Base-by-base conservation (phyloP, 345 rosid species). In the Populus euphratica region DNA sequence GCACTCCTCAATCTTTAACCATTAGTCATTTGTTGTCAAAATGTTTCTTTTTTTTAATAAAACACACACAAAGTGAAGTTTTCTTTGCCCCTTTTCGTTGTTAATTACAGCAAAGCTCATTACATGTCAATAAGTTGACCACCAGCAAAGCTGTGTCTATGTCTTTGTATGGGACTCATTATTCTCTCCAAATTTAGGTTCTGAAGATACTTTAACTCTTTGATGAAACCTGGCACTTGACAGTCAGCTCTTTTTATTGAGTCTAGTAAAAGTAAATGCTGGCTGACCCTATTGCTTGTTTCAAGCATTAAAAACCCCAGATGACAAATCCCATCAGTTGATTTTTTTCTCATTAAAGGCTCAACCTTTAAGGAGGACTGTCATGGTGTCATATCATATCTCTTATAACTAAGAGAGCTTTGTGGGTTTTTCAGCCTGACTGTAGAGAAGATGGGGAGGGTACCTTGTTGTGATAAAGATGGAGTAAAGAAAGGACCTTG, bases 401-500 rank as follows among this genome's bases (percentile, higher is more conserved):
- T 25, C n/a, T 20, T 38, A 43, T 21, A 65, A 66, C 62, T 64
- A 18, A 49, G n/a, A 47, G 31, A 11, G 50, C 31, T 16, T 17
- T 13, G 16, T 17, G 23, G 71, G n/a, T 20, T 68, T 20, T 21
- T 5, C 9, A 11, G 5, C 2, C 59, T 52, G 50, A 29, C 17
- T 12, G 27, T 2, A 25, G 29, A 2, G 35, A 39, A 63, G 41
- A 82, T 82, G 85, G 85, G 85, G 59, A 82, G 85, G 70, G 71
- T 70, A 21, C 85, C 85, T 1, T 78, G 85, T 44, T 82, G 85
- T 66, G 81, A 82, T 14, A 78, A 82, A 81, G 78, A 82, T 35
- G 85, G 81, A 16, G 72, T 82, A 74, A 82, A 82, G 81, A 78
- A 78, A 75, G 85, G 85, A 4, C 85, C 85, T 23, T 82, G 85